Percentiles rank a stretch among this genome's conserved stretches.
Evolutionary conservation across 2,329 filamentous ascomycete genomes (phyloP).

Genomic region (Paecilomyces sp.): DNA sequence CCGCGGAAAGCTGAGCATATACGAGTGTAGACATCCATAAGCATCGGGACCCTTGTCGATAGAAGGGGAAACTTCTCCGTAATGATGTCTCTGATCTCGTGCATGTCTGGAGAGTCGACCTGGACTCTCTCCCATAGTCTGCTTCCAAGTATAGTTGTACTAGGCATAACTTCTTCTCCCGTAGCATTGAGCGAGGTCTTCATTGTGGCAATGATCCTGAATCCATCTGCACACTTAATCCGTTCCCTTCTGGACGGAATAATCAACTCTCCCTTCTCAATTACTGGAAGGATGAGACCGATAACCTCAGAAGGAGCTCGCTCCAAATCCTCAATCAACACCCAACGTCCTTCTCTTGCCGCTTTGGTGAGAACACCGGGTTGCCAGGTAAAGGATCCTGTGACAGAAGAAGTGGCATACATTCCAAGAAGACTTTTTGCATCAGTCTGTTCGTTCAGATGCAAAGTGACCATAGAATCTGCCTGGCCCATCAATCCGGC

Average conservation of each 20-base stretch:
- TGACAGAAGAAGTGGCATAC: slow-evolving; percentile 81
- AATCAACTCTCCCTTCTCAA: slow-evolving; percentile 84
- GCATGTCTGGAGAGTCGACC: slow-evolving; percentile 57
- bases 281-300: slow-evolving; percentile 83
- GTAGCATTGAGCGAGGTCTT: slow-evolving; percentile 60
- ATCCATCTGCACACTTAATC: slow-evolving; percentile 74
- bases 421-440: slow-evolving; percentile 92
- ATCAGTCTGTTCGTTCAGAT: slow-evolving; percentile 97
- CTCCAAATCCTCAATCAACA: slow-evolving; percentile 94
- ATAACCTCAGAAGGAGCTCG: slow-evolving; percentile 91
- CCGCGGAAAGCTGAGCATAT: slow-evolving; percentile 32
- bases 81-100: slow-evolving; percentile 71
- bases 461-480: slow-evolving; percentile 80
- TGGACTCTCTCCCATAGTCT: slow-evolving; percentile 79
- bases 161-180: slow-evolving; percentile 65
- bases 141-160: slow-evolving; percentile 65
- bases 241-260: slow-evolving; percentile 85
- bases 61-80: slow-evolving; percentile 63
- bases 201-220: slow-evolving; percentile 87
- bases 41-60: slow-evolving; percentile 45
- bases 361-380: slow-evolving; percentile 90
- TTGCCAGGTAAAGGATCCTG: slow-evolving; percentile 86
- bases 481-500: slow-evolving; percentile 73
- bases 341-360: slow-evolving; percentile 89
- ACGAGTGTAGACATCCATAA: slow-evolving; percentile 51